Evolutionary conservation across 1,284 basidiomycete species (phyloP), one percentile per base, ranked within the genome.

Genomic region (Naganishia cerealis): DNA sequence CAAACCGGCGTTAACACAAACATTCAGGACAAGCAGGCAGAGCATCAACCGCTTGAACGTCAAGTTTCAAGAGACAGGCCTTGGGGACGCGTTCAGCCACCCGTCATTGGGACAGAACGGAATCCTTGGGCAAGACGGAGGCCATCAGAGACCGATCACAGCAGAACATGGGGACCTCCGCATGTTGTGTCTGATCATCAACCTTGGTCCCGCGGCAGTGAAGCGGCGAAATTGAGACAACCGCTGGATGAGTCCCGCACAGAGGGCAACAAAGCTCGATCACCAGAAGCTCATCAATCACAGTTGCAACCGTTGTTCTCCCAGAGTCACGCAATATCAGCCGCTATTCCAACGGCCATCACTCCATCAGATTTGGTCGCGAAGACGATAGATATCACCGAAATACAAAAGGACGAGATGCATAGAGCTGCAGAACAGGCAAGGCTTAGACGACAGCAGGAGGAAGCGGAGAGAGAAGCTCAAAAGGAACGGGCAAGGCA

Each of bases 361-460:
- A 56, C 21, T n/a, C 21, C 46, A 9, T 21, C 46, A 24, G 46
- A 50, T 2, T 24, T 24, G 8, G 21, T 7, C 1, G 21, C 46
- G 9, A 65, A 46, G 52, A 42, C 50, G 50, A 52, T 40, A 16
- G 77, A 55, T 77, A 81, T 73, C 26, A 74, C 67, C 65, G 88
- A 88, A 71, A 83, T 85, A 10, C 87, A 90, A 72, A 90, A 90
- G 73, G 87, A 88, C 52, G 85, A 91, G 57, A 95, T 97, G 93
- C 91, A 93, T 71, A 86, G 82, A 66, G 92, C 92, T 3, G 94
- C 93, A 3, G 92, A 92, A 73, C 86, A 92, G 61, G 94, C 94
- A 0, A 88, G 87, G 61, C 72, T 80, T 66, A 72, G 83, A 26
- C 72, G 92, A 57, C 86, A 92, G 75, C 86, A 90, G 57, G 94